These are phyloP conservation scores for Aspergillus nidulans DNA, from an alignment of 495 filamentous ascomycete species.

Conservation along the genomic window DNA sequence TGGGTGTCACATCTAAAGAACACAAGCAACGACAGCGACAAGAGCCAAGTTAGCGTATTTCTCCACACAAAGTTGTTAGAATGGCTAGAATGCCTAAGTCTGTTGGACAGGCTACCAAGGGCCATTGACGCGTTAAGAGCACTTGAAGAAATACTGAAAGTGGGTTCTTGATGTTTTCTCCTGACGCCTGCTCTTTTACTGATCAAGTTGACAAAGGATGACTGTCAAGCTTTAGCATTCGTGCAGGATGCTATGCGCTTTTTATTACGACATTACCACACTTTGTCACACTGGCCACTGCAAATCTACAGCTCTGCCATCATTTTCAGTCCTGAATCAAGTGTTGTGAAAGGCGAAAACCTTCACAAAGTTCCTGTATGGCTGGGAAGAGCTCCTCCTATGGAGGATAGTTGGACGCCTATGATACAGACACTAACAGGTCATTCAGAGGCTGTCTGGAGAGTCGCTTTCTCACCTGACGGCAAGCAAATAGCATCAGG, in stretches of 20 bases:
- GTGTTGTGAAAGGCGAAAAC: slow-evolving; percentile 14
- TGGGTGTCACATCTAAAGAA: neutral
- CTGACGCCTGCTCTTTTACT: too few relatives aligned
- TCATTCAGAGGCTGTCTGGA: neutral
- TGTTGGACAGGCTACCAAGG: slow-evolving; percentile 17
- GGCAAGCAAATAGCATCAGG: neutral
- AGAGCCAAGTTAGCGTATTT: neutral
- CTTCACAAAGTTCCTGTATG: neutral
- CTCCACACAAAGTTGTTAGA: slow-evolving; percentile 20
- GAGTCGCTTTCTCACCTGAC: neutral
- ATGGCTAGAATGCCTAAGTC: slow-evolving; percentile 27
- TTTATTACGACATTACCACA: slow-evolving; percentile 19
- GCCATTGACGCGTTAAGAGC: slow-evolving; percentile 9
- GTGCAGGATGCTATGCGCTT: slow-evolving; percentile 23
- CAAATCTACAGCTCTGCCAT: slow-evolving; percentile 19
- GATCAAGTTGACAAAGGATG: too few relatives aligned
- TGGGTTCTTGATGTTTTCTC: neutral
- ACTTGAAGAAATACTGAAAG: slow-evolving; percentile 2
- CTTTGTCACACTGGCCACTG: slow-evolving; percentile 13
- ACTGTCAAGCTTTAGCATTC: slow-evolving; percentile 10
- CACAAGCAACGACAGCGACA: too few relatives aligned
- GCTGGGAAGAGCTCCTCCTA: neutral
- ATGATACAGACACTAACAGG: neutral
- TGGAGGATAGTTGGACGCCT: neutral
- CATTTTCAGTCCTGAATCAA: slow-evolving; percentile 16